Evolutionary conservation across 305 asterid species (phyloP).

Genomic region (Fraxinus sp.): DNA sequence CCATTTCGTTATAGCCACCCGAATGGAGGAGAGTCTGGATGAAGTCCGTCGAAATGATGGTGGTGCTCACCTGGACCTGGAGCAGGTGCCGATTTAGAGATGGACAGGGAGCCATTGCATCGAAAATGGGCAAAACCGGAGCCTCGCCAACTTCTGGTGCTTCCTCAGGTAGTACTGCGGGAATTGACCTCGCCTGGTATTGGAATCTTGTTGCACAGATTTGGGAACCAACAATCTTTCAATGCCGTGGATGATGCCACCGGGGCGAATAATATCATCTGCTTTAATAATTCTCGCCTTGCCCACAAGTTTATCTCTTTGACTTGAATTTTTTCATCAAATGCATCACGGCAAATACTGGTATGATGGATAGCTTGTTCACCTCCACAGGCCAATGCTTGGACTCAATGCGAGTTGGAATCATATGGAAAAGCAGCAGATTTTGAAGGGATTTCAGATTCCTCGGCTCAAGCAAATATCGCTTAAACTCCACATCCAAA

Average conservation of each 20-base stretch:
- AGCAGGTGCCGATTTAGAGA: conserved; percentile 85
- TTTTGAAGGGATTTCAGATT: conserved; percentile 50
- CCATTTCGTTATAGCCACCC: conserved; percentile 89
- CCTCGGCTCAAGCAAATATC: conserved; percentile 46
- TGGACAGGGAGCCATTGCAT: conserved; percentile 89
- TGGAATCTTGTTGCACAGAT: conserved; percentile 76
- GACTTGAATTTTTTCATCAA: conserved; percentile 39
- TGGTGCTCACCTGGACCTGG: conserved; percentile 94
- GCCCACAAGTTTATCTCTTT: conserved; percentile 41
- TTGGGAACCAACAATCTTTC: conserved; percentile 69
- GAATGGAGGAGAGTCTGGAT: conserved; percentile 73
- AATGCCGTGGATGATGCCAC: conserved; percentile 89
- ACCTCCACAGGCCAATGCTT: conserved; percentile 34
- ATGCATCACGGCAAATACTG: conserved; percentile 54
- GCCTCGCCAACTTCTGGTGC: conserved; percentile 88
- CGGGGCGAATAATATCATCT: conserved; percentile 72
- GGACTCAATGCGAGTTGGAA: conserved; percentile 67
- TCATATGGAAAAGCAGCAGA: conserved; percentile 45
- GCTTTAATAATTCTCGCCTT: conserved; percentile 45
- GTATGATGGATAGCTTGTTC: conserved; percentile 20
- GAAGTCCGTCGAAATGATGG: conserved; percentile 94
- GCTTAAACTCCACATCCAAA: conserved; percentile 57
- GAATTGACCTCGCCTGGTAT: conserved; percentile 59
- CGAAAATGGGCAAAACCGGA: conserved; percentile 64
- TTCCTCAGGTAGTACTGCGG: conserved; percentile 71